A percentile compares a stretch with the other conserved stretches of the same genome.
Evolutionary conservation across 768 basidiomycete genomes (phyloP).

Genomic region (Cystobasidium ongulense): DNA sequence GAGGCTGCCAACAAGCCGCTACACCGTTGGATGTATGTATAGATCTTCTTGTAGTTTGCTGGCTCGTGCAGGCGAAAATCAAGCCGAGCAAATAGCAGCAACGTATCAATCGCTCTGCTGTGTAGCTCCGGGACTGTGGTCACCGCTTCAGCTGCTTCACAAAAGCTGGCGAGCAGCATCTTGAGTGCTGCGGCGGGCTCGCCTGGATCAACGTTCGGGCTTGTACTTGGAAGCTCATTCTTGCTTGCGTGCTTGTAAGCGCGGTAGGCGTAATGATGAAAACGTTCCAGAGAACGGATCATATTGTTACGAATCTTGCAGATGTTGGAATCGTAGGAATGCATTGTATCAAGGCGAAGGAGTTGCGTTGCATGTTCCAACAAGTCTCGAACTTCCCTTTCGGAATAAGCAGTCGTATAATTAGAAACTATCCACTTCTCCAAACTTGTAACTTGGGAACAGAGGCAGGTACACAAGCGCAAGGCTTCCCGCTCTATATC

Average conservation of each 20-base stretch:
- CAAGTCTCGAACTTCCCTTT: background rate
- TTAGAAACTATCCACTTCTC: background rate
- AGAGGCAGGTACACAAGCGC: background rate
- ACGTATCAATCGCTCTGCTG: background rate
- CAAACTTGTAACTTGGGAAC: background rate
- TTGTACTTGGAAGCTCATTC: background rate
- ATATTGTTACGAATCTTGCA: background rate
- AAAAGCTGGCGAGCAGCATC: background rate
- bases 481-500: background rate
- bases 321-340: background rate
- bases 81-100: constrained; percentile 16
- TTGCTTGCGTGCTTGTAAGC: background rate
- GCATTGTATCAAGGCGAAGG: background rate
- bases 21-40: background rate
- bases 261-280: background rate
- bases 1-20: background rate
- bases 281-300: background rate
- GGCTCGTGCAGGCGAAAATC: background rate
- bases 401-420: background rate
- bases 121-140: background rate
- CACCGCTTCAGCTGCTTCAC: background rate
- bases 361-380: background rate
- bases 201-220: background rate
- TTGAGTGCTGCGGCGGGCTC: background rate
- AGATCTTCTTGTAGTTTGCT: background rate